Evolutionary conservation across 2,329 filamentous ascomycete genomes (phyloP), one percentile per base, ranked within the genome.

Genomic region (Lomentospora prolificans): DNA sequence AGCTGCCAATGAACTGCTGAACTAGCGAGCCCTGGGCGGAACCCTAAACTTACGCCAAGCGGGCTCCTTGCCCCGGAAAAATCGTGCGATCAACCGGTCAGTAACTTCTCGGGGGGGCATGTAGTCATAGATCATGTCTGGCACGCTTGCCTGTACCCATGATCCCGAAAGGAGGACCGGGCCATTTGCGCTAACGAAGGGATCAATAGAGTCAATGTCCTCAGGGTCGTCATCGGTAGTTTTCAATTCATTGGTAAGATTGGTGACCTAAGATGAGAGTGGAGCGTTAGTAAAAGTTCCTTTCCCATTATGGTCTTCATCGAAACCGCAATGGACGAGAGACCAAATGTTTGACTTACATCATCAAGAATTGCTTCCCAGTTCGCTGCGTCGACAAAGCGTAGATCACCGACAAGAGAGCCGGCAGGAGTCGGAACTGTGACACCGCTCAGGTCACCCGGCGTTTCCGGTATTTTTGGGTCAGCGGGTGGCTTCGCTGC

Each of bases 351-450:
- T 7, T 31, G 27, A 44, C 63, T 55, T 30, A 68, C 64, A 51
- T 67, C 63, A n/a, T 66, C 62, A 3, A 67, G 61, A 36, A 68
- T 62, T 8, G 65, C 61, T 36, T 66, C 65, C 66, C 65, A 69
- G 48, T 67, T 64, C 2, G 63, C 64, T 1, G 60, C 59, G 44
- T 66, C 63, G 7, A 66, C 61, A 53, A 68, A 68, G 30, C 64
- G 60, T 12, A 61, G 44, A 25, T 64, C 61, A 14, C 60, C 60
- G 30, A 60, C 48, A n/a, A 63, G 50, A 19, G 60, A 57, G n/a
- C 62, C 61, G 2, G 61, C 62, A 2, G 60, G 44, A 9, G 58
- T 55, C 22, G 54, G 46, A 24, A 57, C 54, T 28, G 44, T 36
- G 27, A 59, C 36, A 25, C 58, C 57, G 12, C 12, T 52, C 19